Evolutionary conservation across 2,329 filamentous ascomycete genomes (phyloP).

Genomic region (Albifimbria verrucaria): DNA sequence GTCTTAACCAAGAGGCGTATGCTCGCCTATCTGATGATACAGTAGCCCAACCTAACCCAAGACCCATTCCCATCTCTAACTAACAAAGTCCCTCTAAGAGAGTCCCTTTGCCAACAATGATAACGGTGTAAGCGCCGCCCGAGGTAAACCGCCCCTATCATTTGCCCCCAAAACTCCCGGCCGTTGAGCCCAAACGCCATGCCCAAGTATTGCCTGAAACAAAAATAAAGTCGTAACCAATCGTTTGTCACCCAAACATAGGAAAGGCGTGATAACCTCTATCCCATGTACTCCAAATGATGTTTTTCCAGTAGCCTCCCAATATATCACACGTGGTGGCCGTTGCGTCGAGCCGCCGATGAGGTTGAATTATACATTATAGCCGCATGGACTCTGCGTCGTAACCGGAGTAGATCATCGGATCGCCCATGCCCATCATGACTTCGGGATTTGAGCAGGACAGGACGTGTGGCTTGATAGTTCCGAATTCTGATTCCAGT

Average conservation of each 20-base stretch:
- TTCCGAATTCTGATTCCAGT: constrained; percentile 49
- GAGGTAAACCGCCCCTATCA: neutral
- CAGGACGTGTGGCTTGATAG: constrained; percentile 53
- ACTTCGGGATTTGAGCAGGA: constrained; percentile 50
- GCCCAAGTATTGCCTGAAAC: neutral
- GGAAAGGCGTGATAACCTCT: neutral
- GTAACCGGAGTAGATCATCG: constrained; percentile 56
- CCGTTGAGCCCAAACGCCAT: neutral
- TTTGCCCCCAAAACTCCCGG: neutral
- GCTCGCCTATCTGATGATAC: too few species aligned
- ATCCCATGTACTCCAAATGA: neutral
- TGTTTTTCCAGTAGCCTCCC: too few species aligned
- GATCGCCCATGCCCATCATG: constrained; percentile 56
- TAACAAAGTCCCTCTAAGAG: neutral
- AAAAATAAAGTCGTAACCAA: neutral
- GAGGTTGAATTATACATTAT: constrained; percentile 18
- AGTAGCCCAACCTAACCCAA: too few species aligned
- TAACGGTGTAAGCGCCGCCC: neutral
- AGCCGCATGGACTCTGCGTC: constrained; percentile 42
- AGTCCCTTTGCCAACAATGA: neutral
- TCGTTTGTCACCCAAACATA: neutral
- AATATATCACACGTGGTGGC: neutral
- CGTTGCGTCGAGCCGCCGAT: neutral
- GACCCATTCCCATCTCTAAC: too few species aligned
- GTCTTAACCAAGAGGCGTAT: neutral